Evolutionary conservation across 305 asterid genomes (phyloP).

Genomic region (Fraxinus angustifolia): DNA sequence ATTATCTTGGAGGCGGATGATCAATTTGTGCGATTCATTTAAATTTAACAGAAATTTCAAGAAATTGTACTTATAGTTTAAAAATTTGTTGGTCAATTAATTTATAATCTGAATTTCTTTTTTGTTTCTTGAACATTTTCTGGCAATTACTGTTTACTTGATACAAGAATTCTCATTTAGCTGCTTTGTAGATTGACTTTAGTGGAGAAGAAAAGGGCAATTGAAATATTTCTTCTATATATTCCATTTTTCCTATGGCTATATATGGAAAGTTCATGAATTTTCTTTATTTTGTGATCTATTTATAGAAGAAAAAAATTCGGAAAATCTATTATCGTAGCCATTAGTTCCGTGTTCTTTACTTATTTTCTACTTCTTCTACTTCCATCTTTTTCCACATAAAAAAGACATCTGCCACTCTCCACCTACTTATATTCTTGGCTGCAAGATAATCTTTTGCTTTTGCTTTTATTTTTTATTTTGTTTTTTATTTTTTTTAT

Average conservation of each 20-base stretch:
- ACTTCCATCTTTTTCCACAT: constrained; percentile 19
- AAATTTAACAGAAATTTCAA: constrained; percentile 19
- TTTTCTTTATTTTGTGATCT: constrained; percentile 35
- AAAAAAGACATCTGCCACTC: constrained; percentile 33
- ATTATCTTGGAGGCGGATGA: background rate
- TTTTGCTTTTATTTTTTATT: background rate
- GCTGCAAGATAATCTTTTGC: background rate
- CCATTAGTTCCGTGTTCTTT: constrained; percentile 55
- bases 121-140: background rate
- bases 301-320: constrained; percentile 29
- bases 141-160: background rate
- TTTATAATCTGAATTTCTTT: background rate
- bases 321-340: constrained; percentile 33
- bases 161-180: constrained; percentile 15
- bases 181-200: constrained; percentile 15
- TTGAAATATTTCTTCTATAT: constrained; percentile 14
- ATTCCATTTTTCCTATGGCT: background rate
- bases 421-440: constrained; percentile 24
- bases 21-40: constrained; percentile 6
- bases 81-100: background rate
- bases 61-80: constrained; percentile 5
- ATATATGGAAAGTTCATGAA: constrained; percentile 36
- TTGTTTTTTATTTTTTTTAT: constrained; percentile 20
- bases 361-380: constrained; percentile 30
- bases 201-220: constrained; percentile 9